Evolutionary conservation across 768 basidiomycete genomes (phyloP), one percentile per base, ranked within the genome.

Genomic region (Rhodotorula kratochvilovae): DNA sequence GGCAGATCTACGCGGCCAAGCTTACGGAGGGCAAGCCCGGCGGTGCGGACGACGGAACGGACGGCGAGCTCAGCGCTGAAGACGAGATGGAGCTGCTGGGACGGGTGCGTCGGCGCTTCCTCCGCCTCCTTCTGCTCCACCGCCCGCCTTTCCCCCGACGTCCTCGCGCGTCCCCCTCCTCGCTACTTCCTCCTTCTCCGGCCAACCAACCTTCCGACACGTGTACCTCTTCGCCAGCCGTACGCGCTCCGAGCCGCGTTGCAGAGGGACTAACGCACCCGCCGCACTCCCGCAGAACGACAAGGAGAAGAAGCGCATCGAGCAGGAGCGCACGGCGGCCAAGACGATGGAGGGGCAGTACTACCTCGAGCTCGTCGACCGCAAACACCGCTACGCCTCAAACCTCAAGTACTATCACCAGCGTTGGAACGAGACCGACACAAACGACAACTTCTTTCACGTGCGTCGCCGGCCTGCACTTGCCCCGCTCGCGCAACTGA

Each of bases 371-470:
- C 59, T 71, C 31, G 70, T 75, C 43, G 68, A 76, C 42, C 13
- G 36, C 21, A 56, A 71, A 57, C 70, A 69, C 36, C 39, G 54
- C 19, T 61, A 77, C 64, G 76, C 70, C 16, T 63, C 72, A 13
- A 77, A 77, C 56, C 63, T 77, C 16, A 76, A 77, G 42, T 61
- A 33, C 15, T 70, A 66, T 16, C 71, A 65, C 59, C 29, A 55
- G 58, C 12, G 35, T 16, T 82, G 81, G 81, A 78, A 81, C 65
- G 80, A 81, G 43, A 69, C 76, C 0, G 78, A 80, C 13, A 81
- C 81, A 21, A 55, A 67, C 33, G 78, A 81, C 59, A 81, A 81
- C 76, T 81, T 82, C 70, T 82, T 81, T 75, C 51, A 72, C 15
- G 75, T 69, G 23, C 55, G 68, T 67, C 31, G 12, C 13, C 25